phyloP scores from a whole-genome alignment of 164 flowering plant genomes.

The Macadamia integrifolia region DNA sequence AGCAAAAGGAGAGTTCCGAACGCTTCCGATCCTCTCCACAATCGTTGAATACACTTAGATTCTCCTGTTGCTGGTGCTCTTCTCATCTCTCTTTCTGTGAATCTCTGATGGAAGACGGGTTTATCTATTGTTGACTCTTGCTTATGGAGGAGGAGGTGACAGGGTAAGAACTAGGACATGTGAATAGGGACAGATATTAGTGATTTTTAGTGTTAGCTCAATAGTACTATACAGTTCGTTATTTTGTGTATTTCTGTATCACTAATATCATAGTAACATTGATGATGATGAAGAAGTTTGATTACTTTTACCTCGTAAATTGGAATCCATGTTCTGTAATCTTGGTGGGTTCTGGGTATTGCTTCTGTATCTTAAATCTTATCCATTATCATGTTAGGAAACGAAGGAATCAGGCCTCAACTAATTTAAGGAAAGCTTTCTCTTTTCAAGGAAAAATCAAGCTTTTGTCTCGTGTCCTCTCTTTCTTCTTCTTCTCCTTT shows the following conservation, averaged over 20 bases:
- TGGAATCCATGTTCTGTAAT: slow-evolving; percentile 10
- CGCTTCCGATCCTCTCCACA: slow-evolving; percentile 64
- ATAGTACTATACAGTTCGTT: background rate
- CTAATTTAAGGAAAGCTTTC: no score
- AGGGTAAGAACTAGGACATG: no score
- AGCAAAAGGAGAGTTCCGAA: slow-evolving; percentile 50
- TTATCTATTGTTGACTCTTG: background rate
- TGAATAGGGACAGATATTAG: no score
- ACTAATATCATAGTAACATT: no score
- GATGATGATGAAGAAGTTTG: background rate
- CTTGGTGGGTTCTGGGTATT: background rate
- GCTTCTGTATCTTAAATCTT: no score
- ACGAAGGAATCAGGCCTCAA: background rate
- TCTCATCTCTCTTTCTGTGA: background rate
- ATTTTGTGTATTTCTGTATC: background rate
- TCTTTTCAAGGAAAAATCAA: no score
- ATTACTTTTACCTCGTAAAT: slow-evolving; percentile 10
- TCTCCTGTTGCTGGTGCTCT: background rate
- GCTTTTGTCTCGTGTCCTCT: background rate
- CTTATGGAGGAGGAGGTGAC: background rate
- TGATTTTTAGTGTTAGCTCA: background rate
- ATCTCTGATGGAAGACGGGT: background rate
- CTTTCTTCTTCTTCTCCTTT: background rate
- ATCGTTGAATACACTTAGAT: slow-evolving; percentile 26
- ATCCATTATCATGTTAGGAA: background rate